A percentile compares a stretch with the other conserved stretches of the same genome.
These are phyloP conservation scores for Globisporangium lucens DNA, from an alignment of 352 stramenopile species.

Conservation along the genomic window DNA sequence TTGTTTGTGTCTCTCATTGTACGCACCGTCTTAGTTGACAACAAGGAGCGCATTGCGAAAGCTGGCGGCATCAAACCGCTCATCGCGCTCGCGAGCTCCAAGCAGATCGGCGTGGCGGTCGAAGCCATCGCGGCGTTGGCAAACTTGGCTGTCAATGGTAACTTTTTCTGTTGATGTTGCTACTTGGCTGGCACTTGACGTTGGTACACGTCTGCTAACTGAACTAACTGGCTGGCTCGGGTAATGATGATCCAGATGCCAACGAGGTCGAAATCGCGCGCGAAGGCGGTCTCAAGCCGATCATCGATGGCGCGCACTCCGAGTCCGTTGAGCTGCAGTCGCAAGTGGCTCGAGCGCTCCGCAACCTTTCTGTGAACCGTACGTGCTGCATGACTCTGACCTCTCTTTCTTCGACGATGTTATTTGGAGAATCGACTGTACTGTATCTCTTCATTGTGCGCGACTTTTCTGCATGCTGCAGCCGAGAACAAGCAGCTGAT, in stretches of 20 bases:
- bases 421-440: neutral
- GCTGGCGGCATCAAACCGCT: conserved; percentile 88
- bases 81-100: conserved; percentile 77
- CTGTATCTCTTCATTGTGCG: neutral
- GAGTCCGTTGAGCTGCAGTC: conserved; percentile 85
- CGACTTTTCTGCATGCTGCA: conserved; percentile 20
- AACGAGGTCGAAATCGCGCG: conserved; percentile 92
- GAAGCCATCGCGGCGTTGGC: conserved; percentile 93
- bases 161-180: neutral
- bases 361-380: conserved; percentile 93
- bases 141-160: conserved; percentile 94
- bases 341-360: conserved; percentile 87
- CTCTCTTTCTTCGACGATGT: neutral
- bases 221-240: neutral
- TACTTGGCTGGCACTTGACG: neutral
- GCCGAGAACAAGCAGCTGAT: conserved; percentile 90
- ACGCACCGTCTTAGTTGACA: conserved; percentile 56
- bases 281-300: conserved; percentile 86
- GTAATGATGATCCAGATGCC: conserved; percentile 46
- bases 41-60: conserved; percentile 92
- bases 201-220: neutral
- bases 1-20: neutral
- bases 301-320: conserved; percentile 82
- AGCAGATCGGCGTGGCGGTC: conserved; percentile 82
- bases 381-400: conserved; percentile 24